A percentile compares a stretch with the other conserved stretches of the same genome.
These are phyloP conservation scores for Solanum sejunctum DNA, from an alignment of 257 asterid genomes.

Conservation along the genomic window DNA sequence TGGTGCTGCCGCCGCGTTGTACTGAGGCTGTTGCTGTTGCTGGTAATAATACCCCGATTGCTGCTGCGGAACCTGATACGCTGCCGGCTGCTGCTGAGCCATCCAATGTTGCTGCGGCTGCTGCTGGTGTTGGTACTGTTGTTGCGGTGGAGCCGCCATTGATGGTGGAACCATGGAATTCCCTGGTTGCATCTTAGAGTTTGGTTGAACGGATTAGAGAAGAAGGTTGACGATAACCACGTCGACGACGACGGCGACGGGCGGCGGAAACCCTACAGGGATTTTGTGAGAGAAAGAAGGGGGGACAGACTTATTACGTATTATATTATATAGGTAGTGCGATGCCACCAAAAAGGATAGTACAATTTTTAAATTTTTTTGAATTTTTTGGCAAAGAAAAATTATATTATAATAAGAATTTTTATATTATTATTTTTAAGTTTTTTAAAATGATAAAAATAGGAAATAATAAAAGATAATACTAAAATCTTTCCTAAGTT, in stretches of 20 bases:
- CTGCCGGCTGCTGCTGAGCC: conserved; percentile 34
- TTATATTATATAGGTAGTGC: not conserved
- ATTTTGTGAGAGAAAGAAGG: not conserved
- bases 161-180: conserved; percentile 48
- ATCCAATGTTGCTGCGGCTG: conserved; percentile 53
- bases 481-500: too few relatives aligned
- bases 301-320: not conserved
- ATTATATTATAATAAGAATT: not conserved
- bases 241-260: not conserved
- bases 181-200: conserved; percentile 45
- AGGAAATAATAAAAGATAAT: too few relatives aligned
- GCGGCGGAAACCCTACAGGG: not conserved
- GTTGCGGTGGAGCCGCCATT: conserved; percentile 26
- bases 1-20: conserved; percentile 19
- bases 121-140: conserved; percentile 41
- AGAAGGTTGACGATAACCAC: not conserved
- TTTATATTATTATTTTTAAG: not conserved
- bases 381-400: not conserved
- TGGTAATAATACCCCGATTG: conserved; percentile 53
- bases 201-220: not conserved
- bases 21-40: conserved; percentile 31
- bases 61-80: conserved; percentile 49
- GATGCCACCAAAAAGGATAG: not conserved
- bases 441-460: too few relatives aligned
- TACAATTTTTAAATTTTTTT: not conserved